Evolutionary conservation across 176 grass and related monocot species (phyloP).

Genomic region (Aechmea fasciata): DNA sequence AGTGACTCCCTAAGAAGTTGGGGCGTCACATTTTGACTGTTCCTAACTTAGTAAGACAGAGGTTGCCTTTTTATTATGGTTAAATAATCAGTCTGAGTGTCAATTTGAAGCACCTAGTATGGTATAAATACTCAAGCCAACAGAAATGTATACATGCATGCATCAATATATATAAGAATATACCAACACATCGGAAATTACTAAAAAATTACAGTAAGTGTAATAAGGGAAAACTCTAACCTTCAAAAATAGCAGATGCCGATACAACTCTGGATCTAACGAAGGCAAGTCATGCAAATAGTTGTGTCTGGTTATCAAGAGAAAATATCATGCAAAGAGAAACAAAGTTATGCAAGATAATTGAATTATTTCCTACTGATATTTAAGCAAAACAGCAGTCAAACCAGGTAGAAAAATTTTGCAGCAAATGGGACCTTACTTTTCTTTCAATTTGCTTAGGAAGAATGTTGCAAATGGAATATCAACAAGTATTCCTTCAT

Average conservation of each 20-base stretch:
- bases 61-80: too few species aligned
- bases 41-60: too few species aligned
- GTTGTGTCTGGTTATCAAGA: constrained; percentile 58
- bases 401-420: background rate
- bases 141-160: too few species aligned
- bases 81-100: too few species aligned
- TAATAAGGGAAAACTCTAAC: constrained; percentile 23
- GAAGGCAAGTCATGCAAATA: constrained; percentile 97
- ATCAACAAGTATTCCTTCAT: constrained; percentile 95
- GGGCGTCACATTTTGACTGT: too few species aligned
- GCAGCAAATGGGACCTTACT: constrained; percentile 28
- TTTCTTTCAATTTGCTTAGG: constrained; percentile 94
- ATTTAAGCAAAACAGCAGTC: background rate
- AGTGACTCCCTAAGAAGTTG: too few species aligned
- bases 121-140: too few species aligned
- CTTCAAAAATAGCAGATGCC: constrained; percentile 95
- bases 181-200: background rate
- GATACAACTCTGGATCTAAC: constrained; percentile 91
- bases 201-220: background rate
- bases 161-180: too few species aligned
- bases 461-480: constrained; percentile 96
- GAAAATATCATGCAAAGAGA: constrained; percentile 12
- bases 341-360: background rate
- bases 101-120: too few species aligned
- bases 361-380: background rate